Evolutionary conservation across 1,284 basidiomycete genomes (phyloP), one percentile per base, ranked within the genome.

Genomic region (Hypsizygus ulmarius): DNA sequence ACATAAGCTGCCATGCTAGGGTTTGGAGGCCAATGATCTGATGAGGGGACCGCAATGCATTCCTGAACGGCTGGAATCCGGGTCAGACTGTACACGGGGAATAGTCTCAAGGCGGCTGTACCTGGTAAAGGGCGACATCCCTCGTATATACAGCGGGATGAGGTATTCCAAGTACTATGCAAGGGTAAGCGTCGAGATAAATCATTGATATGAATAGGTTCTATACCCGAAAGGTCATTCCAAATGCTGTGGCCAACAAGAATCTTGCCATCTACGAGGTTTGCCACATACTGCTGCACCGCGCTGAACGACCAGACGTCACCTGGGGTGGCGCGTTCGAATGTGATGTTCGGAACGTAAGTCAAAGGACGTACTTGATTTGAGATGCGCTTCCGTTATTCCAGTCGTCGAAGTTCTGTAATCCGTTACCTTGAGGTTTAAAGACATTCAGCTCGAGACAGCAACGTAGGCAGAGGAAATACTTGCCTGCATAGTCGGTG

Each of bases 71-170:
- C 70, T 76, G 34, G 19, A 29, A 36, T 43, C 39, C 45, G 37
- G 48, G 38, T 47, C 29, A 39, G 50, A 41, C 27, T 30, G 39
- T 36, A 48, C 42, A 36, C 40, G 18, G 45, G 37, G 48, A 43
- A 51, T 48, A 53, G 47, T 40, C 44, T 25, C 43, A 18, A 43
- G 49, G 51, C 59, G 34, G n/a, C n/a, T 44, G n/a, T 55, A 76
- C 75, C 63, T 82, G 79, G 66, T 89, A 91, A 27, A 91, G 67
- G 2, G 81, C 88, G 36, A 89, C 84, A 57, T 91, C 89, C 47
- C 88, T 78, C n/a, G 88, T 90, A 43, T 75, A 73, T n/a, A 84
- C 81, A 8, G 87, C 86, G 18, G 81, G 78, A 65, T 90, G 88
- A 10, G 86, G 83, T 51, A 91, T 81, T n/a, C 88, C 88, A 43